Evolutionary conservation across 371 early-diverging fungal species (phyloP), one percentile per base, ranked within the genome.

Genomic region (Apophysomyces elegans): DNA sequence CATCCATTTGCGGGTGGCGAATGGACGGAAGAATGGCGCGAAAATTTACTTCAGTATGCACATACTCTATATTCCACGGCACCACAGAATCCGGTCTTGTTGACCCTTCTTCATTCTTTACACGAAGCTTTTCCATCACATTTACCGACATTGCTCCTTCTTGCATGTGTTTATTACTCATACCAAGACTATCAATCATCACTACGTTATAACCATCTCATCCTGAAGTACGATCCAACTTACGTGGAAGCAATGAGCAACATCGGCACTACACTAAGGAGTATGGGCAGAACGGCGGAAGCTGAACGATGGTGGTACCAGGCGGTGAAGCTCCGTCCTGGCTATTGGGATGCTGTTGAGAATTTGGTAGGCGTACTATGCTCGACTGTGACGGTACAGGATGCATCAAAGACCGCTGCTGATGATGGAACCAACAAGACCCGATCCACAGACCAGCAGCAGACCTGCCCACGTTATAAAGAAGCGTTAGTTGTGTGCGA

Each of bases 191-290:
- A 90, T 60, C 80, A 85, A 38, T 79, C 88, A 18, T 93, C 94
- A 6, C 78, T 95, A 26, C 77, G 81, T 32, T 94, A 91, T 80
- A 95, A 96, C 76, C 85, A 90, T 36, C 75, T 84, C 7, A 96
- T 96, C 61, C 81, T 96, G 9, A 81, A 85, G 61, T 78, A 92
- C 37, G 94, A 96, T 68, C 86, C 91, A 12, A 82, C 87, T 64
- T 95, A 95, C 70, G 94, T 95, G 12, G 96, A 96, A 72, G 95
- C 95, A 5, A 94, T 93, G 90, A 93, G 92, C 60, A 95, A 96
- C 72, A 91, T 96, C 61, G 96, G 95, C 6, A 95, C 95, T 7
- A 96, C 96, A 1, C 76, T 93, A 64, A 83, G 92, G 45, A 92
- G 89, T 60, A 86, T 94, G 81, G 93, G 91, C 37, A 79, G 87